phyloP scores from a whole-genome alignment of 352 stramenopile species.

The Bremia lactucae region DNA sequence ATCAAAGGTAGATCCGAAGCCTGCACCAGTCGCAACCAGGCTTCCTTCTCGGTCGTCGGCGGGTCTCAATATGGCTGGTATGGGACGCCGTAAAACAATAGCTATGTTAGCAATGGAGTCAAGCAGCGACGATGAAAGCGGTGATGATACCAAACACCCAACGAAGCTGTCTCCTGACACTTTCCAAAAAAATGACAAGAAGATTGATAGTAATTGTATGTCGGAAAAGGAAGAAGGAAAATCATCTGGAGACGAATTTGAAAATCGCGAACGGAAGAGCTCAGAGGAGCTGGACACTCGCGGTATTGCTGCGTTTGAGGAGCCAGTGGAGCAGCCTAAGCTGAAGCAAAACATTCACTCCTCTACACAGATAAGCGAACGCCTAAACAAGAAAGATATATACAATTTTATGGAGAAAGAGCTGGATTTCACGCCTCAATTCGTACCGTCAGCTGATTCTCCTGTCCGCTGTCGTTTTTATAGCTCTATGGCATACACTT shows the following conservation, averaged over 20 bases:
- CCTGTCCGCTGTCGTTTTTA: constrained; percentile 81
- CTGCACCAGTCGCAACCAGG: constrained; percentile 30
- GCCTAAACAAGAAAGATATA: constrained; percentile 63
- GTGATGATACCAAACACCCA: constrained; percentile 40
- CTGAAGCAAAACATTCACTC: constrained; percentile 24
- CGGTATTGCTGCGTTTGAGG: constrained; percentile 65
- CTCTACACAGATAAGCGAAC: constrained; percentile 38
- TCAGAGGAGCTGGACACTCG: constrained; percentile 66
- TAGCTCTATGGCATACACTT: constrained; percentile 81
- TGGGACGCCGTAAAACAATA: constrained; percentile 57
- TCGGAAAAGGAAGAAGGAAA: constrained; percentile 18
- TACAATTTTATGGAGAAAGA: constrained; percentile 83
- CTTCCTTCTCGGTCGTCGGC: constrained; percentile 24
- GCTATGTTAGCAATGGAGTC: constrained; percentile 64
- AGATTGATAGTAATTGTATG: constrained; percentile 17
- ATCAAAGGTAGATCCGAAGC: constrained; percentile 56
- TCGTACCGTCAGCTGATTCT: constrained; percentile 80
- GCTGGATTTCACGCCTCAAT: constrained; percentile 73
- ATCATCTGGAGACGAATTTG: constrained; percentile 14
- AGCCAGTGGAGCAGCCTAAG: constrained; percentile 28
- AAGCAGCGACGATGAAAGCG: constrained; percentile 62
- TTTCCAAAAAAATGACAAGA: constrained; percentile 24
- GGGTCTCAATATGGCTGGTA: constrained; percentile 46
- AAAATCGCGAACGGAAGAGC: constrained; percentile 42
- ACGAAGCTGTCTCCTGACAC: constrained; percentile 37